phyloP scores from a whole-genome alignment of 2,329 filamentous ascomycete genomes.

The Beauveria varroae region DNA sequence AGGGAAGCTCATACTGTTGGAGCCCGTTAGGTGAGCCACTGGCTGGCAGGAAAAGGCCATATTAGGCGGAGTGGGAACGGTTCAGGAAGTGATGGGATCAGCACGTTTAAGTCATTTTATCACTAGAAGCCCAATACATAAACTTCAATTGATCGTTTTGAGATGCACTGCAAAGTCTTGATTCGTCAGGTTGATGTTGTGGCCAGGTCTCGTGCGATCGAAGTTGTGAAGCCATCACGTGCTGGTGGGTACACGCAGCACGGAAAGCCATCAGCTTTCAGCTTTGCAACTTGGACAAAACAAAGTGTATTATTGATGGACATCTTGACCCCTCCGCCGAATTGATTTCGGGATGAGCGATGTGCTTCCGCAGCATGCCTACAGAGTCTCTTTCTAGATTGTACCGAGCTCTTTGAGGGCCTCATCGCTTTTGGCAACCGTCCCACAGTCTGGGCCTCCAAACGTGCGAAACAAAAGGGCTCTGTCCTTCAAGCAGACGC shows the following conservation, averaged over 20 bases:
- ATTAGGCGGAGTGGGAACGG: neutral
- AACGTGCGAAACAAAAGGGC: too few species aligned
- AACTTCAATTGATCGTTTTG: neutral
- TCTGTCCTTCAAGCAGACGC: too few species aligned
- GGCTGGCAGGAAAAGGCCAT: slow-evolving; percentile 44
- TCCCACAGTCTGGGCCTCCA: too few species aligned
- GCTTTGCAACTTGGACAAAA: neutral
- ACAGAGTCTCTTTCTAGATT: too few species aligned
- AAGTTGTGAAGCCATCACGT: slow-evolving; percentile 5
- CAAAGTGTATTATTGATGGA: neutral
- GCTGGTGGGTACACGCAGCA: slow-evolving; percentile 4
- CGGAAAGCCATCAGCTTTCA: neutral
- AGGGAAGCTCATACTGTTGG: slow-evolving; percentile 40
- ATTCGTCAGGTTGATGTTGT: neutral
- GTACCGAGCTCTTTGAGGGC: too few species aligned
- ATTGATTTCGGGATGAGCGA: too few species aligned
- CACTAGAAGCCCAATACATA: neutral
- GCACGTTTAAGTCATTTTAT: neutral
- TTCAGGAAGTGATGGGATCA: neutral
- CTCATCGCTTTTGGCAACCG: too few species aligned
- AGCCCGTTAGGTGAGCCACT: slow-evolving; percentile 48
- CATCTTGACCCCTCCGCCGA: too few species aligned
- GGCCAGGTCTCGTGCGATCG: neutral
- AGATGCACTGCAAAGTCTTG: neutral
- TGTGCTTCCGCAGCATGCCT: too few species aligned